Evolutionary conservation across 805 yeast genomes (phyloP).

Genomic region (Nakazawaea ernobii): DNA sequence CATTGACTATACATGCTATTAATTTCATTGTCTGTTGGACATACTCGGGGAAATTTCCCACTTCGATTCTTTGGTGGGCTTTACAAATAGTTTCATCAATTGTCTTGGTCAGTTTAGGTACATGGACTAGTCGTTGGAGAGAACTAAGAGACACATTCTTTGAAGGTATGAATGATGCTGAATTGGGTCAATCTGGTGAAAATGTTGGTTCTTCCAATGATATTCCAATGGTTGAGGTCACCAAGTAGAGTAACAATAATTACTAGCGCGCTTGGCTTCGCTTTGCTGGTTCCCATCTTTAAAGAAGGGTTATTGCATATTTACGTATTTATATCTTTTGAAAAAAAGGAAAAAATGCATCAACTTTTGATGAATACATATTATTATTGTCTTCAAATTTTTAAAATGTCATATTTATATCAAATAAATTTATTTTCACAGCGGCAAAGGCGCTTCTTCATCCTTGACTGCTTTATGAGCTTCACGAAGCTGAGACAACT

Average conservation of each 20-base stretch:
- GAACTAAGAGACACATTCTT: conserved; percentile 88
- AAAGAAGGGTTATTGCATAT: too few species aligned
- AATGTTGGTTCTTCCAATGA: neutral
- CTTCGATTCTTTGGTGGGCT: conserved; percentile 76
- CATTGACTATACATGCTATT: conserved; percentile 83
- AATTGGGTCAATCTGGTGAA: conserved; percentile 27
- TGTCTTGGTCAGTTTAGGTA: conserved; percentile 72
- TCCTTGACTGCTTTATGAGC: neutral
- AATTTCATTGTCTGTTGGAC: conserved; percentile 67
- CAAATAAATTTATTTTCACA: too few species aligned
- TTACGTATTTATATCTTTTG: too few species aligned
- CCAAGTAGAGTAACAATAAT: neutral
- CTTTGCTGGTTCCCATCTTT: too few species aligned
- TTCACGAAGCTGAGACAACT: conserved; percentile 1
- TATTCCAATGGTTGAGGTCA: neutral
- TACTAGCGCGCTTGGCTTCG: too few species aligned
- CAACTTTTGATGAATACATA: too few species aligned
- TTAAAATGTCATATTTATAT: too few species aligned
- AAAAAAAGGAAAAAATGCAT: too few species aligned
- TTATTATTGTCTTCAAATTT: too few species aligned
- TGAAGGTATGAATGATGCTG: conserved; percentile 69
- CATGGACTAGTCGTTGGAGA: conserved; percentile 88
- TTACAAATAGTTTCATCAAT: conserved; percentile 64
- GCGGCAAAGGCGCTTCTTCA: too few species aligned
- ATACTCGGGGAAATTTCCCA: conserved; percentile 63